Evolutionary conservation across 2,329 filamentous ascomycete species (phyloP).

Genomic region (Gaeumannomyces sp.): DNA sequence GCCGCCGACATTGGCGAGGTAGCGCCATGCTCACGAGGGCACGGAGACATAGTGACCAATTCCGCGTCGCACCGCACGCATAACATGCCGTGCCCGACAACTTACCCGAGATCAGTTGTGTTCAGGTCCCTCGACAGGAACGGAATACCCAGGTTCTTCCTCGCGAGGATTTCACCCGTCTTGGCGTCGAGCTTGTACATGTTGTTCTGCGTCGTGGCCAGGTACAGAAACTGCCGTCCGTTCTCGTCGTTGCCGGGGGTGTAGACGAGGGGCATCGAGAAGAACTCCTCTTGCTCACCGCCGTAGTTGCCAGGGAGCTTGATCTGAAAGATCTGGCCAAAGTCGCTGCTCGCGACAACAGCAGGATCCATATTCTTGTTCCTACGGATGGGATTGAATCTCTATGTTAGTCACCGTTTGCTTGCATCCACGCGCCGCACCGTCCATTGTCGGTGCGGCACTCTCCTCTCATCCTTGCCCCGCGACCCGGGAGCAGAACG

Average conservation of each 20-base stretch:
- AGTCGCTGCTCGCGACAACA: constrained; percentile 47
- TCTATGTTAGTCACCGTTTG: background rate
- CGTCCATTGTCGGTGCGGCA: constrained; percentile 1
- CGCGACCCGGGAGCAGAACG: too few species aligned
- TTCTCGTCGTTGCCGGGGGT: constrained; percentile 29
- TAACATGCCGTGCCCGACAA: background rate
- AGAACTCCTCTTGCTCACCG: constrained; percentile 44
- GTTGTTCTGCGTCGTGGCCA: constrained; percentile 45
- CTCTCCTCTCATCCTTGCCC: too few species aligned
- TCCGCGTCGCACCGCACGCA: too few species aligned
- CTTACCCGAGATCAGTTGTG: constrained; percentile 14
- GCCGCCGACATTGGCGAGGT: too few species aligned
- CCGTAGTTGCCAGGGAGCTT: constrained; percentile 46
- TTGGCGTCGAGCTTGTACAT: constrained; percentile 42
- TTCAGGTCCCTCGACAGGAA: constrained; percentile 39
- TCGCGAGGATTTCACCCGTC: constrained; percentile 35
- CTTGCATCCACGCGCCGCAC: background rate
- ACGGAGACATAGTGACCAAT: too few species aligned
- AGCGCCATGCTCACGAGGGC: too few species aligned
- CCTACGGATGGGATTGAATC: constrained; percentile 12
- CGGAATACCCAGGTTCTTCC: constrained; percentile 36
- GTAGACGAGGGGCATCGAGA: constrained; percentile 42
- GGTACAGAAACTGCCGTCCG: constrained; percentile 38
- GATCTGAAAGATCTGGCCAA: constrained; percentile 49
- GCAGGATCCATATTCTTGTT: constrained; percentile 60